A percentile compares a stretch with the other conserved stretches of the same genome.
Conservation (phyloP, 345 rosid genomes). For the Kandelia obovata region DNA sequence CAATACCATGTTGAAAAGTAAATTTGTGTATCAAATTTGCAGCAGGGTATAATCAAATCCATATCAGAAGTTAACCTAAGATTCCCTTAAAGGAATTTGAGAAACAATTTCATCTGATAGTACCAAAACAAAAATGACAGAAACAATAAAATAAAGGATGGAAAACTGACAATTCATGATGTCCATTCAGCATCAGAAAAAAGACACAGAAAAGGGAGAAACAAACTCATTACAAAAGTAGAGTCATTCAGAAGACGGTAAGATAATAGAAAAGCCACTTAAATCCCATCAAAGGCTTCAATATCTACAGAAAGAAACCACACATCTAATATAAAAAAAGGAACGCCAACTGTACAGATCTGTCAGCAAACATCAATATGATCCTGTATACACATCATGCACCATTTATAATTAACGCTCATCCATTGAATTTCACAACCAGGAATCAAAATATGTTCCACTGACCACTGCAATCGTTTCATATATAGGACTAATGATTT, state of each 20-base stretch:
- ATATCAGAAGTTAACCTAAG: not conserved
- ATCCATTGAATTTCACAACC: not conserved
- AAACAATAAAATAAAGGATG: no score
- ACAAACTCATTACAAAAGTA: no score
- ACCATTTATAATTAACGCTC: not conserved
- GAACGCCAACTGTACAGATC: not conserved
- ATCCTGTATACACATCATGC: not conserved
- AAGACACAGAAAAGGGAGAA: no score
- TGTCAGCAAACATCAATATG: not conserved
- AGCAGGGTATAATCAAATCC: not conserved
- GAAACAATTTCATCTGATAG: not conserved
- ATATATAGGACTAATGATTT: conserved; percentile 76
- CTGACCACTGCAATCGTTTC: conserved; percentile 56
- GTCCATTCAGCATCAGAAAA: no score
- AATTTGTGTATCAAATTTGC: not conserved
- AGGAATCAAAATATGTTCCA: conserved; percentile 6
- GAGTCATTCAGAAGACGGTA: no score
- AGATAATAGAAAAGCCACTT: no score
- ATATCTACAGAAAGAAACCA: no score
- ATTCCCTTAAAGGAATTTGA: not conserved
- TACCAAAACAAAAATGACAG: not conserved
- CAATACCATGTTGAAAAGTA: not conserved
- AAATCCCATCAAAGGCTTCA: no score
- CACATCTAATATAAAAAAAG: no score
- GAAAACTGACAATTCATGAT: no score